These are phyloP conservation scores for Cryphonectria carpinicola DNA, from an alignment of 2,329 filamentous ascomycete species.

Conservation along the genomic window DNA sequence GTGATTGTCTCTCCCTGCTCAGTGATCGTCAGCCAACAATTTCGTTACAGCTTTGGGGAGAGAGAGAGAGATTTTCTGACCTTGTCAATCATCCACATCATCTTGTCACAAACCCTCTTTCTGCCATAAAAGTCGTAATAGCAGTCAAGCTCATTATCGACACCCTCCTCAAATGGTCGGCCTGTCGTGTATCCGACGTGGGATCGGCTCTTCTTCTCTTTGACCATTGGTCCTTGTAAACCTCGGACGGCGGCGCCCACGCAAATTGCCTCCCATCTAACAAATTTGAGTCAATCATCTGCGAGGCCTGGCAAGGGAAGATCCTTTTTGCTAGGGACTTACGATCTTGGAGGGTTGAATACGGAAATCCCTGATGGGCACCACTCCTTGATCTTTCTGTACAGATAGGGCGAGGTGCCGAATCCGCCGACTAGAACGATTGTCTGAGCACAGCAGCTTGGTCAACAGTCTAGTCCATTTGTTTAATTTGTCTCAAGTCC, in stretches of 20 bases:
- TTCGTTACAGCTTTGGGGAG: too few species aligned
- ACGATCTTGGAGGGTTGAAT: constrained; percentile 4
- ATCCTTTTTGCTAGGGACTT: neutral
- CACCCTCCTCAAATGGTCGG: neutral
- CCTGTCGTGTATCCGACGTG: constrained; percentile 3
- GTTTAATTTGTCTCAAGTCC: neutral
- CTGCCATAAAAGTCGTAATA: constrained; percentile 7
- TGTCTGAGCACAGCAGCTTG: neutral
- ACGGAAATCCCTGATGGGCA: constrained; percentile 4
- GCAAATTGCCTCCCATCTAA: constrained; percentile 14
- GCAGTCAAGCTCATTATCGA: constrained; percentile 3
- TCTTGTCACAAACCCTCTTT: constrained; percentile 10
- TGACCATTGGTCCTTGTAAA: constrained; percentile 7
- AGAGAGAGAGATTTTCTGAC: neutral
- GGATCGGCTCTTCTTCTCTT: constrained; percentile 16
- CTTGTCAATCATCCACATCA: constrained; percentile 16
- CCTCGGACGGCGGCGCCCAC: constrained; percentile 12
- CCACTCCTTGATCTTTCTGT: constrained; percentile 6
- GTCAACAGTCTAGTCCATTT: neutral
- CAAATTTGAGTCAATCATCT: neutral
- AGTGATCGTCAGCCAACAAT: neutral
- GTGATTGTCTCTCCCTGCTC: constrained; percentile 8
- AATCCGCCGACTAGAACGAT: constrained; percentile 17
- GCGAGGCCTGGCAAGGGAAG: too few species aligned
- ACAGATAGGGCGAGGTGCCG: constrained; percentile 7